Percentiles rank a stretch among this genome's conserved stretches.
Conservation (phyloP, 306 rosid species). For the Quercus gilva region DNA sequence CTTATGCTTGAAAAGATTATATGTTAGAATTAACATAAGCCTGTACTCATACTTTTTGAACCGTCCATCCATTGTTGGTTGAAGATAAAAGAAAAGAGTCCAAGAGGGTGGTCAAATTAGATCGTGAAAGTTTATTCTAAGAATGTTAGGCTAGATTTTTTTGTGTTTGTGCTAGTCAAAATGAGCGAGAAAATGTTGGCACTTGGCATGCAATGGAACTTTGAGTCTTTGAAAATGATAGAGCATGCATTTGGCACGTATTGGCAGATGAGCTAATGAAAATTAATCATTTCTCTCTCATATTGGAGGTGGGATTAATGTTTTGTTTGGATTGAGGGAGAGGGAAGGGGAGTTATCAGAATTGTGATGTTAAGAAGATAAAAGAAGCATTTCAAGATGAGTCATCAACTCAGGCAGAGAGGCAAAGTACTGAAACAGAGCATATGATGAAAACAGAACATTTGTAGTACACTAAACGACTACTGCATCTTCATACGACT, state of each 20-base stretch:
- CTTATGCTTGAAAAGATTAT: not conserved
- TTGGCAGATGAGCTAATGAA: not conserved
- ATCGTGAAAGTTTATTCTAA: not conserved
- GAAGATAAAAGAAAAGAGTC: not conserved
- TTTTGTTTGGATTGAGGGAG: too few relatives aligned
- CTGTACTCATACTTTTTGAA: not conserved
- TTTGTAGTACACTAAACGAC: too few relatives aligned
- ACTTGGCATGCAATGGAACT: not conserved
- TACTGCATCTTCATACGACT: too few relatives aligned
- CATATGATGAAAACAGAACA: too few relatives aligned
- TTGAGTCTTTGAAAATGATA: too few relatives aligned
- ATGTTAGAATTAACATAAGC: not conserved
- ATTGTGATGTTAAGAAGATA: too few relatives aligned
- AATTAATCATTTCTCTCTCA: not conserved
- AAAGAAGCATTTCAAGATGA: too few relatives aligned
- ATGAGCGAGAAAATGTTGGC: not conserved
- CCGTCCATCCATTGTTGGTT: not conserved
- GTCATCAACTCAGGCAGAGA: too few relatives aligned
- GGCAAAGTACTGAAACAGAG: too few relatives aligned
- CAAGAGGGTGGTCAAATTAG: not conserved
- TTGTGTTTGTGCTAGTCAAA: not conserved
- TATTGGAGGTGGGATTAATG: too few relatives aligned
- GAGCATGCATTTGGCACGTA: too few relatives aligned
- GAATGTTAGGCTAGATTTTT: not conserved
- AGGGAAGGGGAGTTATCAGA: accelerated